A percentile compares a stretch with the other conserved stretches of the same genome.
Conservation (phyloP, 306 rosid species). For the Dalbergia cochinchinensis region DNA sequence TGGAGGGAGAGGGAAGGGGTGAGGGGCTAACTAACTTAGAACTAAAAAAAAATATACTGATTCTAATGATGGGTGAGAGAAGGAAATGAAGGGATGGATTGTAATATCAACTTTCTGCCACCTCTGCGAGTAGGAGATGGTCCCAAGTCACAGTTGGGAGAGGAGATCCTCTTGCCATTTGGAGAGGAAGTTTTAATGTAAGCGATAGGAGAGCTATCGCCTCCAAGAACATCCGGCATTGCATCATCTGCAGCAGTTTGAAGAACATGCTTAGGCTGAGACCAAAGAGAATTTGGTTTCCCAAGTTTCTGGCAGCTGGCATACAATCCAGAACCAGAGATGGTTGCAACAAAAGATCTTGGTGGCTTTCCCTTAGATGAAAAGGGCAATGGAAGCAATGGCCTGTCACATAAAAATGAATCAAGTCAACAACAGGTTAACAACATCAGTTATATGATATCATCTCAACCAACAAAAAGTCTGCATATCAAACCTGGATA, state of each 20-base stretch:
- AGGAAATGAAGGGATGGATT: constrained; percentile 91
- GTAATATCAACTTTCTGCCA: constrained; percentile 85
- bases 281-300: constrained; percentile 60
- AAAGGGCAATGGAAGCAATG: constrained; percentile 63
- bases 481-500: constrained; percentile 64
- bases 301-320: constrained; percentile 59
- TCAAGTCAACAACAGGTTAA: background rate
- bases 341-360: constrained; percentile 65
- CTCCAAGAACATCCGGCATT: constrained; percentile 66
- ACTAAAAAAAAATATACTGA: background rate
- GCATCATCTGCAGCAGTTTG: constrained; percentile 61
- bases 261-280: constrained; percentile 52
- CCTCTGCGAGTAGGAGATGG: constrained; percentile 75
- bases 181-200: constrained; percentile 80
- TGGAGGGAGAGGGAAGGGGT: background rate
- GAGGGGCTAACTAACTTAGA: constrained; percentile 24
- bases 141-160: constrained; percentile 71
- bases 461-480: constrained; percentile 31
- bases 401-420: constrained; percentile 49
- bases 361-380: constrained; percentile 79
- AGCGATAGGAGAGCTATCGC: constrained; percentile 63
- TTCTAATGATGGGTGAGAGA: constrained; percentile 72
- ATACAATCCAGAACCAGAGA: constrained; percentile 64
- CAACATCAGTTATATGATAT: background rate
- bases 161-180: constrained; percentile 84